phyloP scores from a whole-genome alignment of 176 grass and related monocot species.

The Cenchrus fungigraminus region DNA sequence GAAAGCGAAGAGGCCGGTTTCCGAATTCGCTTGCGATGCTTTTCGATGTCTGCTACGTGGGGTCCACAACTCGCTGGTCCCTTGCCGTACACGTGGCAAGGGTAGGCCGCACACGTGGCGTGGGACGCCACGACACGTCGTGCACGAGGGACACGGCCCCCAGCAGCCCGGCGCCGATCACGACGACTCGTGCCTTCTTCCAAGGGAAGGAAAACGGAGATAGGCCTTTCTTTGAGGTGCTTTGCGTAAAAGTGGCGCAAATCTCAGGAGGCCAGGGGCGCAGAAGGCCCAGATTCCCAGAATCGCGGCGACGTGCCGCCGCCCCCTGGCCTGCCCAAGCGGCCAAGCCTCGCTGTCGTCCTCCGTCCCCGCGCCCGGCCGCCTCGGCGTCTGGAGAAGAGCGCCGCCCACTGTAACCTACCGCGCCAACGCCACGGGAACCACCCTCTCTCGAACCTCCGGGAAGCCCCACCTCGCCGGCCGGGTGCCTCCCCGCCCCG shows the following conservation, averaged over 20 bases:
- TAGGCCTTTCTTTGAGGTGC: background rate
- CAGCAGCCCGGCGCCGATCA: too few relatives aligned
- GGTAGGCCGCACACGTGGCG: slow-evolving; percentile 18
- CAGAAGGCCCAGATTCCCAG: too few relatives aligned
- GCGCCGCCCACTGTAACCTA: background rate
- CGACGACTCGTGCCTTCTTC: background rate
- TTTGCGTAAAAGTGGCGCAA: background rate
- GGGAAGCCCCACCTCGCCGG: background rate
- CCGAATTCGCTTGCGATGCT: background rate
- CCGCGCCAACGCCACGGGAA: slow-evolving; percentile 33
- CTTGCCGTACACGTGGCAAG: slow-evolving; percentile 23
- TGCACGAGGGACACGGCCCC: background rate
- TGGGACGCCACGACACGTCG: background rate
- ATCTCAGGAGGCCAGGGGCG: background rate
- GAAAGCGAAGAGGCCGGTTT: background rate
- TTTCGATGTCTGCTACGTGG: background rate
- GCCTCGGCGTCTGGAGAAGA: background rate
- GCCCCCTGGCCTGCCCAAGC: background rate
- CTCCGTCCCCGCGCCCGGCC: background rate
- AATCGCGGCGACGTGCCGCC: background rate
- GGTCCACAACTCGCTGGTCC: too few relatives aligned
- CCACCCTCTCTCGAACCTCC: background rate
- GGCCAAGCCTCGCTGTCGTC: background rate
- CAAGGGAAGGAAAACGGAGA: too few relatives aligned
- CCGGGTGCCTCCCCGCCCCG: background rate